Percentiles rank a stretch among this genome's conserved stretches.
These are phyloP conservation scores for Phytomonas serpens DNA, from an alignment of 208 protist genomes.

Conservation along the genomic window DNA sequence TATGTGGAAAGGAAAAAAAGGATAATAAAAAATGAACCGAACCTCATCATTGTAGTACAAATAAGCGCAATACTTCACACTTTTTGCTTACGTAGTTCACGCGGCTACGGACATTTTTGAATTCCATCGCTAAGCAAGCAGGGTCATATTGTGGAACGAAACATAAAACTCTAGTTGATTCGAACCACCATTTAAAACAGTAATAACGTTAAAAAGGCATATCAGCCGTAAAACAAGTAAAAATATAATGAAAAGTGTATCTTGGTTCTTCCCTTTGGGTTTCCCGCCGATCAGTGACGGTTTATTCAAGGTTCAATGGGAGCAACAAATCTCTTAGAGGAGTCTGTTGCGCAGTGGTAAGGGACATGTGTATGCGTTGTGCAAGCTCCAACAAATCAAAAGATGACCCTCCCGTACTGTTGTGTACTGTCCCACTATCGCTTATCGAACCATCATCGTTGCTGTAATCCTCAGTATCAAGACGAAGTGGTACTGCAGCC, in stretches of 20 bases:
- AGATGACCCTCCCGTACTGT: neutral
- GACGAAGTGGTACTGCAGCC: neutral
- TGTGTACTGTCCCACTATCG: neutral
- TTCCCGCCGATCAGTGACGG: neutral
- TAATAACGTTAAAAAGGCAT: neutral
- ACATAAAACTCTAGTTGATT: neutral
- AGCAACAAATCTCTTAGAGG: neutral
- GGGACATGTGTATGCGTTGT: neutral
- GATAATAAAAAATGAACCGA: neutral
- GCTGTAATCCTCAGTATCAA: neutral
- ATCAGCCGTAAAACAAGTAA: neutral
- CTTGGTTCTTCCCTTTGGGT: neutral
- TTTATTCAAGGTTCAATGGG: neutral
- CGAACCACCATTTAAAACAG: neutral
- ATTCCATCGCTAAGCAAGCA: neutral
- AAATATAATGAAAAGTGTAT: neutral
- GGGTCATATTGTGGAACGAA: neutral
- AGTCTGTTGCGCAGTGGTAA: neutral
- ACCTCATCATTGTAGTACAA: neutral
- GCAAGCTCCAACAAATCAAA: conserved; percentile 1
- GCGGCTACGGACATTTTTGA: neutral
- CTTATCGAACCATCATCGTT: neutral
- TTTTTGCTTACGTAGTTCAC: neutral
- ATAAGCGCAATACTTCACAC: neutral
- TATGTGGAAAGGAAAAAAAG: neutral